These are phyloP conservation scores for Saccharomycopsis olivae DNA, from an alignment of 805 yeast genomes.

Conservation along the genomic window DNA sequence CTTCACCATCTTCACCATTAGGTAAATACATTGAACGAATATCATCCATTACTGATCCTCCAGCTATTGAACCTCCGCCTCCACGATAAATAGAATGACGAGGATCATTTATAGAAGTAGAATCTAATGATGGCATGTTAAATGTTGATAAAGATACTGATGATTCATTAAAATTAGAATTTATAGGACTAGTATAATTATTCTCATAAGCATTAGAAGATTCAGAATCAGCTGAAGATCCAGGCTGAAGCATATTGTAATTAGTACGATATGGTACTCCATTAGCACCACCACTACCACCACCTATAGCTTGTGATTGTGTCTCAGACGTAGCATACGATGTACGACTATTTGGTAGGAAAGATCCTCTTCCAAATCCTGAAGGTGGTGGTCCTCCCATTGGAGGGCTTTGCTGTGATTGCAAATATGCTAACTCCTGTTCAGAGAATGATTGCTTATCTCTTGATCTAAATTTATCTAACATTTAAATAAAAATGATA, in stretches of 20 bases:
- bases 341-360: background rate
- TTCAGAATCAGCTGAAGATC: conserved; percentile 9
- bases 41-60: conserved; percentile 18
- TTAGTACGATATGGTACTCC: conserved; percentile 4
- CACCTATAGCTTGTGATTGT: background rate
- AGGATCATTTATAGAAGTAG: conserved; percentile 17
- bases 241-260: conserved; percentile 8
- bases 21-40: conserved; percentile 16
- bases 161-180: conserved; percentile 18
- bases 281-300: background rate
- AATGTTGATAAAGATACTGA: conserved; percentile 17
- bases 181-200: conserved; percentile 17
- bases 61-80: conserved; percentile 18
- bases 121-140: conserved; percentile 19
- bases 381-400: background rate
- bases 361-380: background rate
- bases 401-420: conserved; percentile 6
- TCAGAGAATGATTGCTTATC: conserved; percentile 14
- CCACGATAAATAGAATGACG: conserved; percentile 16
- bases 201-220: conserved; percentile 12
- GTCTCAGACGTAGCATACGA: conserved; percentile 4
- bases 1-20: conserved; percentile 17
- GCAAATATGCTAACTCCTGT: conserved; percentile 15
- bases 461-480: conserved; percentile 16
- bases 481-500: too few species aligned